Conservation (phyloP, 2,329 filamentous ascomycete species). For the Graphium sp. region DNA sequence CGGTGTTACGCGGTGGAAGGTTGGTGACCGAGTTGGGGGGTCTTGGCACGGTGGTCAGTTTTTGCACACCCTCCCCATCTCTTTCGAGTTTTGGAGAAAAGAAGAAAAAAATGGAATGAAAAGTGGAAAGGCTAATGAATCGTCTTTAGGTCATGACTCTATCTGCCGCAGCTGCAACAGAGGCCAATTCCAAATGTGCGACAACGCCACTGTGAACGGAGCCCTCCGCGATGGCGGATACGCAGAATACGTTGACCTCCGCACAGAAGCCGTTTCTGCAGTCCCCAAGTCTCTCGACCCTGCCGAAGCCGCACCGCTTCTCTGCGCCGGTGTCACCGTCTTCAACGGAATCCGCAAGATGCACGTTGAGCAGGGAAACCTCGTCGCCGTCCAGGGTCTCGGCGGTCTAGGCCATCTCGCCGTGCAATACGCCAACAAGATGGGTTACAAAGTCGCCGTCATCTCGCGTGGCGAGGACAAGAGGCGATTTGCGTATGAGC, state of each 20-base stretch:
- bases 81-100: not conserved
- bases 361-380: slow-evolving; percentile 29
- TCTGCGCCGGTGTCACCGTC: slow-evolving; percentile 49
- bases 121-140: too few species aligned
- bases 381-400: slow-evolving; percentile 48
- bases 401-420: slow-evolving; percentile 65
- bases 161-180: slow-evolving; percentile 46
- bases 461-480: slow-evolving; percentile 51
- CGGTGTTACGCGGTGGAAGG: slow-evolving; percentile 36
- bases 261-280: slow-evolving; percentile 40
- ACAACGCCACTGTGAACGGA: slow-evolving; percentile 45
- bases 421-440: slow-evolving; percentile 57
- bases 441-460: slow-evolving; percentile 59
- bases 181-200: slow-evolving; percentile 52
- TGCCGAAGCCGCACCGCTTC: slow-evolving; percentile 36
- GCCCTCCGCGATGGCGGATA: slow-evolving; percentile 50
- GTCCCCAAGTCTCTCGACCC: slow-evolving; percentile 35
- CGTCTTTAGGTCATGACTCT: slow-evolving; percentile 29
- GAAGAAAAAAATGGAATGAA: too few species aligned
- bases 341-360: slow-evolving; percentile 42
- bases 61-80: slow-evolving; percentile 7
- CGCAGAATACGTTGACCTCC: slow-evolving; percentile 44
- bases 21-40: slow-evolving; percentile 51
- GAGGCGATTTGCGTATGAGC: slow-evolving; percentile 41
- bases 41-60: slow-evolving; percentile 47